Conservation (phyloP, 352 stramenopile species). For the Pythium folliculosum region DNA sequence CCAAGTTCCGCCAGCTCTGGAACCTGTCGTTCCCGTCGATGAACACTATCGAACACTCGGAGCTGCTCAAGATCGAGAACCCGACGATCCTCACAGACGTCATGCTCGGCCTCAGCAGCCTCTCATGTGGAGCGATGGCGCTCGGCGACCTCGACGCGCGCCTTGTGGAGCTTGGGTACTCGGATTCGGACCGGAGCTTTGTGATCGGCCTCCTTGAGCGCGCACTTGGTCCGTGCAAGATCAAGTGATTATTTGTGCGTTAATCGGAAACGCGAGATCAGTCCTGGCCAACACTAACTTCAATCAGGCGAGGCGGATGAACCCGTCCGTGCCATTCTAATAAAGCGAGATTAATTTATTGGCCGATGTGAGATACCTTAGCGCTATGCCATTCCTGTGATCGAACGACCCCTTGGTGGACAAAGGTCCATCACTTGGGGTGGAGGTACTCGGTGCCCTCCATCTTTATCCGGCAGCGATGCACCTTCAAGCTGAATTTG, state of each 20-base stretch:
- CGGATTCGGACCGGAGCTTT: conserved; percentile 51
- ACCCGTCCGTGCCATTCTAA: conserved; percentile 16
- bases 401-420: too few relatives aligned
- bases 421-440: conserved; percentile 28
- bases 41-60: conserved; percentile 57
- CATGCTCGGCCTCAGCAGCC: conserved; percentile 79
- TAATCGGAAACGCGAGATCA: too few relatives aligned
- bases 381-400: too few relatives aligned
- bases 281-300: conserved; percentile 4
- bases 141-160: conserved; percentile 55
- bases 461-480: conserved; percentile 81
- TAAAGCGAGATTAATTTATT: conserved; percentile 40
- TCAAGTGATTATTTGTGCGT: conserved; percentile 2
- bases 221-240: conserved; percentile 14
- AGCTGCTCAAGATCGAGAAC: conserved; percentile 64
- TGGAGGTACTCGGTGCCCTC: conserved; percentile 73
- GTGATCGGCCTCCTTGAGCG: conserved; percentile 60
- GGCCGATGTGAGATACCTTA: conserved; percentile 7
- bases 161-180: conserved; percentile 65
- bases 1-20: conserved; percentile 77
- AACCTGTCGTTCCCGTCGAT: conserved; percentile 76
- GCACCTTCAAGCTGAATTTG: conserved; percentile 78
- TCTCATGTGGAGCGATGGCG: conserved; percentile 66
- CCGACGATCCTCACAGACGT: conserved; percentile 71
- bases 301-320: conserved; percentile 21